Conservation (phyloP, 306 rosid genomes). For the Benincasa hispida region DNA sequence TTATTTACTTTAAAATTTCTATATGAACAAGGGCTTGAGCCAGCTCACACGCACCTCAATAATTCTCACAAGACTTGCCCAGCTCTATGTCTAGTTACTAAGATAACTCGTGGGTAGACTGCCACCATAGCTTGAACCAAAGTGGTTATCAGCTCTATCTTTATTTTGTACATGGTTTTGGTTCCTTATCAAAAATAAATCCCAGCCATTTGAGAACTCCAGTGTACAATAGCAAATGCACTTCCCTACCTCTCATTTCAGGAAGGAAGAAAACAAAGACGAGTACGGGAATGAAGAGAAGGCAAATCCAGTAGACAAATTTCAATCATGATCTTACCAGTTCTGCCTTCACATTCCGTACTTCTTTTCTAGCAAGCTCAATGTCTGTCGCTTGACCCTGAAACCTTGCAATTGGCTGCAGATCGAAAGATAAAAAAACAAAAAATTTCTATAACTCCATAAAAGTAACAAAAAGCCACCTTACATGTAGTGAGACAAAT, state of each 20-base stretch:
- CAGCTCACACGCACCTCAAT: no score
- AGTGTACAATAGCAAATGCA: background rate
- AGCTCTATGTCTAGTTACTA: background rate
- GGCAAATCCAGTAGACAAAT: background rate
- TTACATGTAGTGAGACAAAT: background rate
- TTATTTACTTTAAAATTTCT: no score
- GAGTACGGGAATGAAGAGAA: background rate
- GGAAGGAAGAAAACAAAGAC: background rate
- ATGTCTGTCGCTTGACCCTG: slow-evolving; percentile 94
- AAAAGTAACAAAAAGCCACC: background rate
- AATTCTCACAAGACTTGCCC: background rate
- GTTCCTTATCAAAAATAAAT: background rate
- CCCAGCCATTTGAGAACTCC: background rate
- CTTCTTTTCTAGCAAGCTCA: slow-evolving; percentile 69
- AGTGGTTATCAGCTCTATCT: background rate
- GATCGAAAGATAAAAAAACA: slow-evolving; percentile 3
- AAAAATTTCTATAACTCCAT: background rate
- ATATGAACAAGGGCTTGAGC: no score
- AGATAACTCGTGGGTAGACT: no score
- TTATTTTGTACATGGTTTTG: background rate
- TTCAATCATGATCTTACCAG: slow-evolving; percentile 43
- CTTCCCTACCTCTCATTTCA: background rate
- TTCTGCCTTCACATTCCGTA: slow-evolving; percentile 55
- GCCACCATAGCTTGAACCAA: no score
- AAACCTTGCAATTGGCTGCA: slow-evolving; percentile 89